A percentile compares a stretch with the other conserved stretches of the same genome.
Evolutionary conservation across 1,284 basidiomycete genomes (phyloP).

Genomic region (Wolfiporia cocos): DNA sequence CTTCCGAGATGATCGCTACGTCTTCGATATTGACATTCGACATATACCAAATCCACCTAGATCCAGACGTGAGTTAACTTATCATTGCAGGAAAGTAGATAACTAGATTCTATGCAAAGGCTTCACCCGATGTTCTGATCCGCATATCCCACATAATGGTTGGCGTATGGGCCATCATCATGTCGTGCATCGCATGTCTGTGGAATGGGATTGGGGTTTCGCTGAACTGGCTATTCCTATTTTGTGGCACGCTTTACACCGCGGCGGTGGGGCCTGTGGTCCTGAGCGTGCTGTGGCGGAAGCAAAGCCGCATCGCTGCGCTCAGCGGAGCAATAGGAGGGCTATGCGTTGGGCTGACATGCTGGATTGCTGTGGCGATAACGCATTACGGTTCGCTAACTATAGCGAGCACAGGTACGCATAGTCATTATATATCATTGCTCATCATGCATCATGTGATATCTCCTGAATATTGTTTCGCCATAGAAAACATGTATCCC

Average conservation of each 20-base stretch:
- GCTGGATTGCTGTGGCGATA: constrained; percentile 13
- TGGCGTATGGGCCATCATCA: constrained; percentile 13
- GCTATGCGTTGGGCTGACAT: constrained; percentile 10
- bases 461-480: not conserved
- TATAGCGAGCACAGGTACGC: constrained; percentile 5
- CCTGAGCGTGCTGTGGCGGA: constrained; percentile 17
- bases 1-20: constrained; percentile 43
- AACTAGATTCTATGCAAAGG: constrained; percentile 23
- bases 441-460: not conserved
- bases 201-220: constrained; percentile 28
- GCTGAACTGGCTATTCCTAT: constrained; percentile 11
- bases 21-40: constrained; percentile 40
- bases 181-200: constrained; percentile 10
- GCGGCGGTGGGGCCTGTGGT: constrained; percentile 28
- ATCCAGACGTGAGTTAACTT: constrained; percentile 28
- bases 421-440: too few species aligned
- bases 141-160: constrained; percentile 14
- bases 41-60: constrained; percentile 35
- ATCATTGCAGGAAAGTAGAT: constrained; percentile 3
- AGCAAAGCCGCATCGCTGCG: constrained; percentile 12
- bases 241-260: constrained; percentile 13
- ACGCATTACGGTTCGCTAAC: constrained; percentile 6
- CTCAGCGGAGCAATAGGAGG: constrained; percentile 13
- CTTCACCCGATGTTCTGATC: constrained; percentile 22
- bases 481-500: constrained; percentile 7